phyloP scores from a whole-genome alignment of 768 basidiomycete species.

The Pleurotus djamor region DNA sequence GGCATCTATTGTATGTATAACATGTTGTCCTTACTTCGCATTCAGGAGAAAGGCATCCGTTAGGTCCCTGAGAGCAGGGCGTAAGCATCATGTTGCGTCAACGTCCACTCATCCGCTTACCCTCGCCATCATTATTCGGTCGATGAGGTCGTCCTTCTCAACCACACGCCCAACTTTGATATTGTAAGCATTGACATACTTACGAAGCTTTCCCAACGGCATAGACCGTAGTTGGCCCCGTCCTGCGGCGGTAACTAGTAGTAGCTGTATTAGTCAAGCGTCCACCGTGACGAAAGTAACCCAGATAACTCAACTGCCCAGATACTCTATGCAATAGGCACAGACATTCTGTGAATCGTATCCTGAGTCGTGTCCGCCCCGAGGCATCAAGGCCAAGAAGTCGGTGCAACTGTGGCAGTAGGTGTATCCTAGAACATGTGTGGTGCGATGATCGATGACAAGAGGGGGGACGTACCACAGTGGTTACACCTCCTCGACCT shows the following conservation, averaged over 20 bases:
- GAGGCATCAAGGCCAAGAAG: conserved; percentile 78
- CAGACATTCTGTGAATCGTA: conserved; percentile 71
- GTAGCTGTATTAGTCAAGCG: background rate
- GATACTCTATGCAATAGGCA: conserved; percentile 68
- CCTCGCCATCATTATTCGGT: conserved; percentile 51
- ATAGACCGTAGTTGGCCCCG: conserved; percentile 52
- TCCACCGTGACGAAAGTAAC: conserved; percentile 2
- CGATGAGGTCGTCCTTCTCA: conserved; percentile 80
- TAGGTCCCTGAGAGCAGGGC: conserved; percentile 35
- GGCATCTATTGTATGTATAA: background rate
- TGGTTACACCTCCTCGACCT: conserved; percentile 70
- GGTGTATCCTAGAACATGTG: conserved; percentile 48
- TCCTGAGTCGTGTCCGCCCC: conserved; percentile 47
- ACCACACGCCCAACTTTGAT: conserved; percentile 60
- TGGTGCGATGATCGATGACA: background rate
- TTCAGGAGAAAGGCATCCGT: conserved; percentile 58
- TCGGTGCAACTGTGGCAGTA: conserved; percentile 77
- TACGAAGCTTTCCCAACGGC: conserved; percentile 61
- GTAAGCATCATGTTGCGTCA: background rate
- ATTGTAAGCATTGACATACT: conserved; percentile 68
- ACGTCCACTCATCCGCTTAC: conserved; percentile 33
- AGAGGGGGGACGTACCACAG: conserved; percentile 51
- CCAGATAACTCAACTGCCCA: conserved; percentile 48
- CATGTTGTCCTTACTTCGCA: conserved; percentile 48
- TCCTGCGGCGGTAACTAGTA: conserved; percentile 67